These are phyloP conservation scores for Inonotus hispidus DNA, from an alignment of 1,284 basidiomycete genomes.

Conservation along the genomic window DNA sequence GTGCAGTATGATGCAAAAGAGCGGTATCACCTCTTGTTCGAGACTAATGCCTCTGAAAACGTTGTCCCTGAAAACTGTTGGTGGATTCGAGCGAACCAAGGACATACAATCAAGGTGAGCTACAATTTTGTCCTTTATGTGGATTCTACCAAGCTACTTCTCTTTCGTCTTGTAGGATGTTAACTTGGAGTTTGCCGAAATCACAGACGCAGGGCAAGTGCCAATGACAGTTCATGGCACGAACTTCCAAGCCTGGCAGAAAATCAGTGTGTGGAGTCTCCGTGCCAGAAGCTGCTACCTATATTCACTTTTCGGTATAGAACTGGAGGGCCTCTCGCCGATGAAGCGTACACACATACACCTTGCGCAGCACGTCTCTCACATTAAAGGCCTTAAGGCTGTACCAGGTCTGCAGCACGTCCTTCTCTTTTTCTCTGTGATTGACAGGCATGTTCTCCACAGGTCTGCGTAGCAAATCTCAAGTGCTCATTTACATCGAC, in stretches of 20 bases:
- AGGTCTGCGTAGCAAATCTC: conserved; percentile 76
- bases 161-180: conserved; percentile 40
- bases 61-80: conserved; percentile 39
- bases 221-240: conserved; percentile 81
- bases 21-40: conserved; percentile 66
- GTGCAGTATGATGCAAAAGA: conserved; percentile 75
- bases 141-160: not conserved
- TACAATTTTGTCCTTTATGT: not conserved
- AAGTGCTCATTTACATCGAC: conserved; percentile 74
- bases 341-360: conserved; percentile 90
- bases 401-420: conserved; percentile 57
- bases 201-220: conserved; percentile 56
- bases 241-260: conserved; percentile 57
- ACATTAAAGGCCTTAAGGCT: conserved; percentile 46
- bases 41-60: conserved; percentile 30
- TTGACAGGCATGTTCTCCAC: not conserved
- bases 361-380: conserved; percentile 64
- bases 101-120: conserved; percentile 77
- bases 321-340: conserved; percentile 67
- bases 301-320: conserved; percentile 30
- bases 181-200: conserved; percentile 61
- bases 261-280: conserved; percentile 50
- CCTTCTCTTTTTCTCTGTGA: not conserved
- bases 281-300: not conserved
- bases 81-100: conserved; percentile 94